Percentiles rank a stretch among this genome's conserved stretches.
Conservation (phyloP, 2,329 filamentous ascomycete genomes). For the Colletotrichum australisinense region DNA sequence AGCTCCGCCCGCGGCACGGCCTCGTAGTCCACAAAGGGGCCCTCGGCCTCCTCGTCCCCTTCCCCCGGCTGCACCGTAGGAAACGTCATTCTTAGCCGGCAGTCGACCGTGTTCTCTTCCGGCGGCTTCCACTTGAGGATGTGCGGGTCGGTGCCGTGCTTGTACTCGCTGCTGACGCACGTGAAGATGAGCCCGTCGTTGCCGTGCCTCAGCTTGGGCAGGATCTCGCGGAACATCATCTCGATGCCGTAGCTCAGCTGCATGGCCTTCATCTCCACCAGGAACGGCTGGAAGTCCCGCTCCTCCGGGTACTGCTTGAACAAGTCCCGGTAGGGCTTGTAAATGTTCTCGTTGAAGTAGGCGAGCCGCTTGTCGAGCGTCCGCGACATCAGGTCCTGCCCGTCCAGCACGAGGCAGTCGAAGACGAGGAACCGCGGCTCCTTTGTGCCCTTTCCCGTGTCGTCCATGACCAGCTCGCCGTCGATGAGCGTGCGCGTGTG, state of each 20-base stretch:
- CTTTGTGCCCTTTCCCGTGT: constrained; percentile 71
- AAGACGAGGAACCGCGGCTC: constrained; percentile 92
- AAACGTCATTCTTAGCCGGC: constrained; percentile 83
- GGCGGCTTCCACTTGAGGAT: constrained; percentile 99
- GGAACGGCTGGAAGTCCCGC: constrained; percentile 78
- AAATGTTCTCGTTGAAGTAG: constrained; percentile 83
- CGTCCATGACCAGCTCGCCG: constrained; percentile 92
- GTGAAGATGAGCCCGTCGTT: constrained; percentile 99
- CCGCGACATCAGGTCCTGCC: constrained; percentile 78
- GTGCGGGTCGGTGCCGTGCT: constrained; percentile 89
- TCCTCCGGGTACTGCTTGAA: constrained; percentile 77
- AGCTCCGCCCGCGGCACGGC: constrained; percentile 80
- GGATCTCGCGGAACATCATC: constrained; percentile 90
- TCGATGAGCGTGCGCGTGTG: constrained; percentile 88
- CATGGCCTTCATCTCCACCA: constrained; percentile 88
- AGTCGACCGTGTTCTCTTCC: constrained; percentile 95
- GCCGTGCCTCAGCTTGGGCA: constrained; percentile 87
- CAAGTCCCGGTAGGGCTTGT: constrained; percentile 75
- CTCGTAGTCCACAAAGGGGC: constrained; percentile 82
- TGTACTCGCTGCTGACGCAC: constrained; percentile 88
- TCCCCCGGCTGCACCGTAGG: constrained; percentile 77
- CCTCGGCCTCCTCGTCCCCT: constrained; percentile 71
- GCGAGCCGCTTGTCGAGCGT: constrained; percentile 90
- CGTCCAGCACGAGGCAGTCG: constrained; percentile 88
- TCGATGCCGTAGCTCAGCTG: constrained; percentile 89